Evolutionary conservation across 1,284 basidiomycete species (phyloP).

Genomic region (Trametes polyzona): DNA sequence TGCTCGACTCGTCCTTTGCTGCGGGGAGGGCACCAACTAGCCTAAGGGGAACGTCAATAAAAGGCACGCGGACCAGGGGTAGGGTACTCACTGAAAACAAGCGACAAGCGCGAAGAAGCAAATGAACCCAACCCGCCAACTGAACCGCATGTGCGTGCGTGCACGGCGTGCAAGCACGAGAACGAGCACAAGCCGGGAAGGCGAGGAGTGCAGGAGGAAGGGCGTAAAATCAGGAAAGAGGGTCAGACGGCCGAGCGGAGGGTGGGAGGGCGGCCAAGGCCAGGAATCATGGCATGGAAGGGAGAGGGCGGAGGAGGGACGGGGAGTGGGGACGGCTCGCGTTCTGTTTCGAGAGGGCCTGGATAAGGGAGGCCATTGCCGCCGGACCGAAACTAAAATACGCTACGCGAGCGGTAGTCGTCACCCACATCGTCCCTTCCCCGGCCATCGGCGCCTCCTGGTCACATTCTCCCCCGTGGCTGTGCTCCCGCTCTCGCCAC

Average conservation of each 20-base stretch:
- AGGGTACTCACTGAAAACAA: conserved; percentile 15
- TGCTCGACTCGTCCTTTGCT: neutral
- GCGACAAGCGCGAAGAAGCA: conserved; percentile 10
- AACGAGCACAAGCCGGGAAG: neutral
- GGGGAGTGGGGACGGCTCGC: neutral
- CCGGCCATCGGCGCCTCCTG: neutral
- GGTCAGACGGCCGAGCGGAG: conserved; percentile 6
- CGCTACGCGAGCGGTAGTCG: neutral
- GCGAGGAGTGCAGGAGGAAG: neutral
- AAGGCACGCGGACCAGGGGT: neutral
- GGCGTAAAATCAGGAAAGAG: neutral
- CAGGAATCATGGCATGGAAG: conserved; percentile 25
- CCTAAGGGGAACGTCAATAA: neutral
- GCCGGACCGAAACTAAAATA: conserved; percentile 8
- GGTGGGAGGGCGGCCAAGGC: conserved; percentile 11
- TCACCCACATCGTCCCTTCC: neutral
- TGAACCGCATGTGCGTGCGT: conserved; percentile 23
- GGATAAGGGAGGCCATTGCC: neutral
- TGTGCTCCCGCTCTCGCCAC: neutral
- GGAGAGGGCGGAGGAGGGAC: conserved; percentile 4
- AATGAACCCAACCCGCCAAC: conserved; percentile 11
- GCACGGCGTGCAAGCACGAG: conserved; percentile 17
- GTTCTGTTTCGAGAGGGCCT: neutral
- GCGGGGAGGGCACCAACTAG: conserved; percentile 18
- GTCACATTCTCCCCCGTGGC: conserved; percentile 2